Evolutionary conservation across 2,329 filamentous ascomycete species (phyloP), one percentile per base, ranked within the genome.

Genomic region (Diplodia seriata): DNA sequence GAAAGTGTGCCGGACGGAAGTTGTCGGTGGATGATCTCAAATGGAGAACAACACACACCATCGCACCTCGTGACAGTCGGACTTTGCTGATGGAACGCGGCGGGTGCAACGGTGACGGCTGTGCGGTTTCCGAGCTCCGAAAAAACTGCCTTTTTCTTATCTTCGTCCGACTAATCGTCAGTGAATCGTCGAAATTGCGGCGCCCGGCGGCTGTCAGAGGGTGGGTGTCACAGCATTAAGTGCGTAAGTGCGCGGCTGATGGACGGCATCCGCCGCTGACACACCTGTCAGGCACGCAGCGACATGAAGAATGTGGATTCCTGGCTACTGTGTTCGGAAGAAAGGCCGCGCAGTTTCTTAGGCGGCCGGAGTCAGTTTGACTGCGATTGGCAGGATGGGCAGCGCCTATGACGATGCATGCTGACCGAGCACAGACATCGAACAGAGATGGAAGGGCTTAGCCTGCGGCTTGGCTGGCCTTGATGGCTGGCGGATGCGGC

Each of bases 401-500:
- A 47, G 15, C 51, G n/a, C 47, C 36, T 51, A 63, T 63, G 59
- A 63, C 59, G 59, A 63, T 29, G 59, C 59, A n/a, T 38, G 36
- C 8, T 14, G 8, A 8, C 29, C 18, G 20, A 51, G 59, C 59
- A 63, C 59, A 31, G 47, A 63, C 59, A 18, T 51, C 14, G 43
- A 63, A 63, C 4, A 51, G 29, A 14, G 47, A 38, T 55, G 33
- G 50, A 54, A 55, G 62, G 62, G 1, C 62, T 54, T 65, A 50
- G 50, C 62, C 23, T 12, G 33, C 18, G 9, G 29, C 47, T 53
- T 65, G 61, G 61, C 61, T 54, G 50, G 29, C 47, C n/a, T 47
- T 29, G 50, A 65, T 15, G 49, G 61, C 61, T 6, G 47, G 62
- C 62, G 50, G 62, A 51, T 65, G 47, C 50, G 61, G 61, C 61